Base-by-base conservation (phyloP, 192 early-diverging fungal genomes). In the Gorgonomyces haynaldii region DNA sequence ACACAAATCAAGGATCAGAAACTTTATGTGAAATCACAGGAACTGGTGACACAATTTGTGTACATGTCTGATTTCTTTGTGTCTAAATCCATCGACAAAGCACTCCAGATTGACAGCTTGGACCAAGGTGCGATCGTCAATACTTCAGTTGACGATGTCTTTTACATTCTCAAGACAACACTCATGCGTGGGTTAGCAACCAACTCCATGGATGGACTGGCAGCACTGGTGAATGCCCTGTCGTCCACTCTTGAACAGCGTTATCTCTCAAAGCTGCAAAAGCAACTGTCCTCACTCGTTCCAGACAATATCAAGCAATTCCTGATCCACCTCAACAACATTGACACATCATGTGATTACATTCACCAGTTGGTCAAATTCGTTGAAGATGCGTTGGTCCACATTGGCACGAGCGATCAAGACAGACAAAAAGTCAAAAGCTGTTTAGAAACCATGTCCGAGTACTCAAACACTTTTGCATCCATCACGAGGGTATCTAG, bases 141-240 rank as follows among this genome's bases (percentile, higher is more conserved):
- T 13, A 73, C 68, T 4, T 79, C 84, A 50, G 91, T 96, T 7
- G 95, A 89, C 34, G 95, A 98, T 52, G 76, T 92, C 5, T 95
- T 96, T 57, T 98, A 86, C 59, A 83, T 98, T 30, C 59, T 88
- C 17, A 83, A 85, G 47, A 84, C 81, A 19, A 74, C 78, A 3
- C 58, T 88, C 4, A 69, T 71, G 24, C 75, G 89, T 39, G 74
- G 79, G 1, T 58, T 95, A 1, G 62, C 80, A n/a, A 86, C 87
- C 0, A 68, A 76, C 30, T 78, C 86, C 47, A 56, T 81, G 12
- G 66, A 84, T 15, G 69, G 78, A 0, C 53, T 91, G 2, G 76
- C 76, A 4, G 75, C 83, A 1, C 69, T 91, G 20, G 64, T 86
- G 42, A 83, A 83, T 41, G 61, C 67, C 16, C 65, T 82, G 2